phyloP scores from a whole-genome alignment of 352 stramenopile genomes.

The Pythium sp. region DNA sequence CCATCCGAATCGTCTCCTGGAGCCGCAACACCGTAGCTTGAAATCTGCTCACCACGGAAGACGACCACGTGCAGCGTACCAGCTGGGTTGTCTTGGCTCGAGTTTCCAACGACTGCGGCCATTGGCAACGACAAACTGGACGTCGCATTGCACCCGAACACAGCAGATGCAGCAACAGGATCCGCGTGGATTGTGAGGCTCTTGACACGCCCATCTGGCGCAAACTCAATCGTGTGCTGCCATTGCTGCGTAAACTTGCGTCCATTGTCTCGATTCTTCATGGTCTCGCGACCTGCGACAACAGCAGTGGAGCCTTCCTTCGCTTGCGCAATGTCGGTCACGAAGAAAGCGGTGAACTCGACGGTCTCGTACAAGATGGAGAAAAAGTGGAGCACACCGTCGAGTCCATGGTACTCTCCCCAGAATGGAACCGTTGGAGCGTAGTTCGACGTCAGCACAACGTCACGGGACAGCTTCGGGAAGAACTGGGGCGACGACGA shows the following conservation, averaged over 20 bases:
- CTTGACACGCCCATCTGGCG: conserved; percentile 81
- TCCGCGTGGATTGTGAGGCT: conserved; percentile 84
- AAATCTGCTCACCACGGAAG: conserved; percentile 84
- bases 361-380: conserved; percentile 89
- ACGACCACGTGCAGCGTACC: conserved; percentile 74
- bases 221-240: conserved; percentile 89
- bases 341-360: conserved; percentile 87
- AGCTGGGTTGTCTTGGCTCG: conserved; percentile 71
- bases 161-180: conserved; percentile 78
- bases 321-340: conserved; percentile 85
- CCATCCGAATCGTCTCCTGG: conserved; percentile 55
- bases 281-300: conserved; percentile 80
- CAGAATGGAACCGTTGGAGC: conserved; percentile 86
- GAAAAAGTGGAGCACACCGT: conserved; percentile 88
- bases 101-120: conserved; percentile 77
- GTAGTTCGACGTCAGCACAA: conserved; percentile 88
- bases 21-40: conserved; percentile 42
- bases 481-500: conserved; percentile 88
- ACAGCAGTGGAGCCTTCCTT: conserved; percentile 82
- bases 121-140: conserved; percentile 84
- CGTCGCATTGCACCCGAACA: conserved; percentile 87
- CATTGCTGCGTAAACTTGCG: conserved; percentile 89
- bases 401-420: conserved; percentile 86
- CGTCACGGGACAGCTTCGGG: conserved; percentile 78
- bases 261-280: conserved; percentile 87